These are phyloP conservation scores for Phytophthora pinifolia DNA, from an alignment of 352 stramenopile species.

Conservation along the genomic window DNA sequence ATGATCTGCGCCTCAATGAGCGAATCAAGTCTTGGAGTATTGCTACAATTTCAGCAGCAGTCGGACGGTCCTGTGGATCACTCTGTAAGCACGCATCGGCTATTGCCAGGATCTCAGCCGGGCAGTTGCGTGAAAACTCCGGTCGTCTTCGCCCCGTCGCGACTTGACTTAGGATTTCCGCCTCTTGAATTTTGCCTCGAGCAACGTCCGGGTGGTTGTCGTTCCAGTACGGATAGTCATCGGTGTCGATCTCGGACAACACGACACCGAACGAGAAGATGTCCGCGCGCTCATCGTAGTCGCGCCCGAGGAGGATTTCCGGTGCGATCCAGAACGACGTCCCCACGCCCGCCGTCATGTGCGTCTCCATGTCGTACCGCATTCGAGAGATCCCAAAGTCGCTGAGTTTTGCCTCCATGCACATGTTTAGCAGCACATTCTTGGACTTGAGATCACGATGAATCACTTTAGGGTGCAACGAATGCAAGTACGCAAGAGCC, in stretches of 20 bases:
- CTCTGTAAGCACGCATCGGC: conserved; percentile 45
- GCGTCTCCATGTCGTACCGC: conserved; percentile 43
- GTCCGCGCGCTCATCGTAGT: conserved; percentile 52
- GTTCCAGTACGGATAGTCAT: conserved; percentile 60
- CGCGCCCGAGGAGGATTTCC: conserved; percentile 46
- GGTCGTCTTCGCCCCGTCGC: conserved; percentile 39
- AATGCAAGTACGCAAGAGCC: conserved; percentile 60
- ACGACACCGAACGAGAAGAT: conserved; percentile 58
- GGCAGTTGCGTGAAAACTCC: conserved; percentile 45
- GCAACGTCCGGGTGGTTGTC: conserved; percentile 28
- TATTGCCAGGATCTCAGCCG: conserved; percentile 41
- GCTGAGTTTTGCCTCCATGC: conserved; percentile 60
- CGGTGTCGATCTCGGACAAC: conserved; percentile 48
- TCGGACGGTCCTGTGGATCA: conserved; percentile 48
- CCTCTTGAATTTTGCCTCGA: conserved; percentile 43
- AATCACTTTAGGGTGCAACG: conserved; percentile 51
- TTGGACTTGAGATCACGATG: conserved; percentile 50
- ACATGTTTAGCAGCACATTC: conserved; percentile 42
- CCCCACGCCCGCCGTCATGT: conserved; percentile 47
- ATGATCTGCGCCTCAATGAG: conserved; percentile 16
- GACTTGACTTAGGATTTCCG: conserved; percentile 51
- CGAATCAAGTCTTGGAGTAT: conserved; percentile 42
- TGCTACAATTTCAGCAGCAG: conserved; percentile 43
- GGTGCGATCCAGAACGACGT: conserved; percentile 72
- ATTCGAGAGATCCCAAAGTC: conserved; percentile 67